Evolutionary conservation across 768 basidiomycete genomes (phyloP).

Genomic region (Gymnopilus junonius): DNA sequence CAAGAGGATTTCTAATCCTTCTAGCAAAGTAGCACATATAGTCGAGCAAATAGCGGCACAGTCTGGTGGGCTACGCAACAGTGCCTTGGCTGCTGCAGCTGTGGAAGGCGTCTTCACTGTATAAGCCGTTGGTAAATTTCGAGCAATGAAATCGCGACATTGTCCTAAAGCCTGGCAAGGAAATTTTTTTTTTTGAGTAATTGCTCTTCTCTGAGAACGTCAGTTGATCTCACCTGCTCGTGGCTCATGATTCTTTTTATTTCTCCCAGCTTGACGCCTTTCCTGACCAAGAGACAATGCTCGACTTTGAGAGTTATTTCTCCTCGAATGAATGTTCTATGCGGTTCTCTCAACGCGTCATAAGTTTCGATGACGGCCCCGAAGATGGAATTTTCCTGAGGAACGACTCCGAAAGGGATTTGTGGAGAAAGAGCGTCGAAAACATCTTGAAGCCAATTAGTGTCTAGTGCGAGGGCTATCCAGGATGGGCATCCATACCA

Average conservation of each 20-base stretch:
- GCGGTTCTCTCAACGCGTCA: constrained; percentile 57
- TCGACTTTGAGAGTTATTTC: constrained; percentile 62
- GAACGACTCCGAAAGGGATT: constrained; percentile 65
- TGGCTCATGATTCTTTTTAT: constrained; percentile 73
- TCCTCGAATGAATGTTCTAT: constrained; percentile 58
- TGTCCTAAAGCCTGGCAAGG: constrained; percentile 72
- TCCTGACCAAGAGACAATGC: constrained; percentile 70
- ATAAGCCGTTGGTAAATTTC: constrained; percentile 54
- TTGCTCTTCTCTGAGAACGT: background rate
- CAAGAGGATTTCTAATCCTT: constrained; percentile 62
- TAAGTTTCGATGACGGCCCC: constrained; percentile 79
- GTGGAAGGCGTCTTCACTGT: constrained; percentile 71
- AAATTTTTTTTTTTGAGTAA: background rate
- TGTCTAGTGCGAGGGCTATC: background rate
- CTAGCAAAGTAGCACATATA: constrained; percentile 61
- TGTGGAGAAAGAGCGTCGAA: constrained; percentile 53
- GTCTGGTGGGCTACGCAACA: constrained; percentile 44
- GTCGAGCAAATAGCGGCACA: constrained; percentile 80
- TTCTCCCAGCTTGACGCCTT: constrained; percentile 57
- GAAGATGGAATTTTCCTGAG: constrained; percentile 81
- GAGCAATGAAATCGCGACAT: constrained; percentile 64
- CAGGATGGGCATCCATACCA: constrained; percentile 25
- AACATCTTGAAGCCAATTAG: constrained; percentile 48
- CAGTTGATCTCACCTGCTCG: constrained; percentile 62
- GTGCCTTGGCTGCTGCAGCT: constrained; percentile 65